Conservation (phyloP, 768 basidiomycete genomes). For the Collybiopsis luxurians region DNA sequence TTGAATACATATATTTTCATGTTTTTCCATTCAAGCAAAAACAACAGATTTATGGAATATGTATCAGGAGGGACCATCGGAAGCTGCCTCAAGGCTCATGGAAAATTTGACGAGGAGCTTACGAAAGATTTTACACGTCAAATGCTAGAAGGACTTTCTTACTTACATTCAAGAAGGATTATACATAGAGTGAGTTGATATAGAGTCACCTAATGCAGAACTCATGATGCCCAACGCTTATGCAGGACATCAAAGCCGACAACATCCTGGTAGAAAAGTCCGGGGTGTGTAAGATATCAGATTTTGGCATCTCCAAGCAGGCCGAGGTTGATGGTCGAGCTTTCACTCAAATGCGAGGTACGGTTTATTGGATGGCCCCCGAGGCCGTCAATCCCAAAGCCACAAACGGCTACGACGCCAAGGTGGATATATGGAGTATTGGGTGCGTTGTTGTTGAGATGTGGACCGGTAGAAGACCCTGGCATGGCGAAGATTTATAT, state of each 20-base stretch:
- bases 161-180: slow-evolving; percentile 82
- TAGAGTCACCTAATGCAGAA: no score
- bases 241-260: slow-evolving; percentile 87
- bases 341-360: slow-evolving; percentile 82
- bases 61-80: slow-evolving; percentile 93
- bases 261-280: slow-evolving; percentile 87
- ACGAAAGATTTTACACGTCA: slow-evolving; percentile 84
- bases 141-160: slow-evolving; percentile 83
- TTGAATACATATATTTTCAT: slow-evolving; percentile 1
- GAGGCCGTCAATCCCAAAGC: slow-evolving; percentile 71
- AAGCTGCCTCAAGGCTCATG: slow-evolving; percentile 72
- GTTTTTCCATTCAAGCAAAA: neutral
- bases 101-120: slow-evolving; percentile 80
- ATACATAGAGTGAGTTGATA: slow-evolving; percentile 67
- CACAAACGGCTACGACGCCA: slow-evolving; percentile 78
- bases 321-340: slow-evolving; percentile 67
- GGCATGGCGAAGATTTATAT: slow-evolving; percentile 71
- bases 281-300: slow-evolving; percentile 91
- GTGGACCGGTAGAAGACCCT: slow-evolving; percentile 91
- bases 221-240: neutral
- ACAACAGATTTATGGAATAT: slow-evolving; percentile 85
- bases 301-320: slow-evolving; percentile 96
- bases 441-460: slow-evolving; percentile 95
- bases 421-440: slow-evolving; percentile 95
- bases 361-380: slow-evolving; percentile 96